Base-by-base conservation (phyloP, 2,329 filamentous ascomycete species). In the Trichoderma atrobrunneum region DNA sequence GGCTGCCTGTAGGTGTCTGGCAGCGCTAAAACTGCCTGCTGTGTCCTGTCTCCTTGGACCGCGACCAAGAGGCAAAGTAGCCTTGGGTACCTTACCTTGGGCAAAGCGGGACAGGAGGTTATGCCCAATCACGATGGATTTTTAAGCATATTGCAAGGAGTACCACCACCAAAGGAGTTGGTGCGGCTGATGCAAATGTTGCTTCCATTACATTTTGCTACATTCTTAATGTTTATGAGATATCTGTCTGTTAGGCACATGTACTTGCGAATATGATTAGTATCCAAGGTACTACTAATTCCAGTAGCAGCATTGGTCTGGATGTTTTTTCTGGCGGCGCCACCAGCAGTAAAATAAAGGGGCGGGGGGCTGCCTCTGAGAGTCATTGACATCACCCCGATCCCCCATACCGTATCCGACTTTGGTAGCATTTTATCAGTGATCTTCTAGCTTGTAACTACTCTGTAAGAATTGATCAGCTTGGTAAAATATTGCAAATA, bases 331-430 rank as follows among this genome's bases (percentile, higher is more conserved):
- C 11, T 24, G 12, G 39, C 59, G 26, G 30, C 26, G 24, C 56
- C 56, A n/a, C 57, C 57, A 34, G 6, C 6, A 12, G 54, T 14
- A 21, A 34, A 60, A 51, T 30, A 69, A 60, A 69, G 56, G 66
- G 66, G 66, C 56, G 36, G 66, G 66, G 56, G 34, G 36, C 7
- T 28, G 26, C 56, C 39, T 43, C 39, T 3, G 39, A 34, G 28
- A 30, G 43, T 48, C 66, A 48, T 69, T 69, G 66, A 69, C 66
- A 69, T 69, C 66, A 69, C 66, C 28, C 21, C n/a, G 11, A 24
- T 21, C 30, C 28, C 28, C 62, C 21, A 34, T 54, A 14, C 62
- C 26, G 26, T 7, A 65, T 65, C 32, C 39, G 39, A 51, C 18
- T 28, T 16, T 32, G 24, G 24, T 54, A 5, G 5, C 10, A 54